Conservation (phyloP, 2,329 filamentous ascomycete genomes). For the Phaeosphaeriaceae sp. region DNA sequence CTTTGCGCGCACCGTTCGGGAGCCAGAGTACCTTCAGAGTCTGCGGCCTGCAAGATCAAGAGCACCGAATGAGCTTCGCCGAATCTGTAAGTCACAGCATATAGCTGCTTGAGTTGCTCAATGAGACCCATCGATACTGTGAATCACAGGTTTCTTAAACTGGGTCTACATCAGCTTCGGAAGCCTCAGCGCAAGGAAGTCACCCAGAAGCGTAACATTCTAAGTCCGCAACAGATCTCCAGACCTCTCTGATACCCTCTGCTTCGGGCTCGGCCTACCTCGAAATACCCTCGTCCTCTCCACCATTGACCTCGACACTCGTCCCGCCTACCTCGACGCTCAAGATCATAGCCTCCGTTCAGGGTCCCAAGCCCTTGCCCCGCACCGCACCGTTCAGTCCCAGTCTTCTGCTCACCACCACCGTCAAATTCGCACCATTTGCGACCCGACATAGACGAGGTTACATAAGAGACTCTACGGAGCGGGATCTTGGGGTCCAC, state of each 20-base stretch:
- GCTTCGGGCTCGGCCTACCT: constrained; percentile 93
- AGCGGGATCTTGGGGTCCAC: constrained; percentile 89
- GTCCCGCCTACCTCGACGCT: constrained; percentile 70
- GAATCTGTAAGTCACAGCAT: constrained; percentile 73
- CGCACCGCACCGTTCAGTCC: constrained; percentile 91
- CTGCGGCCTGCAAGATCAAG: constrained; percentile 64
- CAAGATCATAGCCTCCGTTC: constrained; percentile 91
- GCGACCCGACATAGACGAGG: constrained; percentile 82
- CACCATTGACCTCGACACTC: constrained; percentile 49
- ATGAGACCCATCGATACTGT: not conserved
- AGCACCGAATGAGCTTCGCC: constrained; percentile 75
- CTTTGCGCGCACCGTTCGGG: constrained; percentile 62
- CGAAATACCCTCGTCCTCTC: constrained; percentile 62
- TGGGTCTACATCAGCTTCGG: not conserved
- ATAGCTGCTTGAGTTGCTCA: not conserved
- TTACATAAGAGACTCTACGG: constrained; percentile 83
- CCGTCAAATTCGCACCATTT: constrained; percentile 97
- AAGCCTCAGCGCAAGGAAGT: not conserved
- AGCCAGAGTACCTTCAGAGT: constrained; percentile 55
- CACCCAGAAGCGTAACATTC: not conserved
- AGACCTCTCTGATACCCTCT: constrained; percentile 90
- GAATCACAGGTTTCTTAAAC: not conserved
- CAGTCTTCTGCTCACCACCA: constrained; percentile 87
- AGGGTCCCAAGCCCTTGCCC: constrained; percentile 89
- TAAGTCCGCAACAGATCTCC: constrained; percentile 69